Evolutionary conservation across 371 early-diverging fungal genomes (phyloP).

Genomic region (Funneliformis caledonium): DNA sequence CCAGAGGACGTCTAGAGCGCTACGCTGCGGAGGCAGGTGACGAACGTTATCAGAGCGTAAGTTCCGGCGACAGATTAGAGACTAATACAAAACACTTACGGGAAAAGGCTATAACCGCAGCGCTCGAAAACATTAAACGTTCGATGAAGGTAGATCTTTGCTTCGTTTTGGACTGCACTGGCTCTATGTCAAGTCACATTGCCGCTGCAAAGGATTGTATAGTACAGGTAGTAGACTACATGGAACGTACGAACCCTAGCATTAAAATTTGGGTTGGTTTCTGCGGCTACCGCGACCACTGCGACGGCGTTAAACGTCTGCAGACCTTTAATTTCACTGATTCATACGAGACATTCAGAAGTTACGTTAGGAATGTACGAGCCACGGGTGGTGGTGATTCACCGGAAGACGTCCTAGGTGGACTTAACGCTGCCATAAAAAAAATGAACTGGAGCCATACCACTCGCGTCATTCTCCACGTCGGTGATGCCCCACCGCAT

Average conservation of each 20-base stretch:
- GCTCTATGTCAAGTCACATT: neutral
- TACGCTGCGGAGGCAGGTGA: neutral
- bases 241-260: conserved; percentile 1
- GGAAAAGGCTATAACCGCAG: neutral
- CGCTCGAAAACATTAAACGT: neutral
- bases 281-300: conserved; percentile 27
- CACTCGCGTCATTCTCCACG: conserved; percentile 25
- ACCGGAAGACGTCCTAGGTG: conserved; percentile 33
- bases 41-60: neutral
- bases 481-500: conserved; percentile 34
- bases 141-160: conserved; percentile 28
- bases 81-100: neutral
- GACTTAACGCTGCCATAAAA: conserved; percentile 12
- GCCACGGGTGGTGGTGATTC: conserved; percentile 23
- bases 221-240: neutral
- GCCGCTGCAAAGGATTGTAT: neutral
- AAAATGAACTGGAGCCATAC: conserved; percentile 16
- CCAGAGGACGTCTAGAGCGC: neutral
- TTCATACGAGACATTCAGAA: conserved; percentile 8
- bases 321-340: conserved; percentile 12
- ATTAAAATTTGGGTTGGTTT: conserved; percentile 32
- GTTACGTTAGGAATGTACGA: neutral
- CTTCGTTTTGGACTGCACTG: conserved; percentile 28
- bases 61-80: neutral
- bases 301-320: neutral